Evolutionary conservation across 441 rosid species (phyloP).

Genomic region (Biscutella auriculata): DNA sequence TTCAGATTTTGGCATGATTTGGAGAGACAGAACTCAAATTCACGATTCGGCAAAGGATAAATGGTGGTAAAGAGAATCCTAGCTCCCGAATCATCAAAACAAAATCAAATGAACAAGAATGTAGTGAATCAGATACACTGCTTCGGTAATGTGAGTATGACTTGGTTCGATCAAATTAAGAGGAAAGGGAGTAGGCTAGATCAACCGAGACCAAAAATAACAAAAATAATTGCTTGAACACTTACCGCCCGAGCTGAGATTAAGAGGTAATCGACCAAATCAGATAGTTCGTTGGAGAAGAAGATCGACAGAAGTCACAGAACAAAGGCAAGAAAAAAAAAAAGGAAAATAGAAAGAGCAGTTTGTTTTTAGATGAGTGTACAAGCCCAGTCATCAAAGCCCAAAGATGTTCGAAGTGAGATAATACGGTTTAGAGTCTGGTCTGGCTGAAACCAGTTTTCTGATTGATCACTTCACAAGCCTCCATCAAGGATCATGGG

Average conservation of each 20-base stretch:
- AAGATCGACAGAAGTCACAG: conserved; percentile 1
- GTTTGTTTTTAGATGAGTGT: neutral
- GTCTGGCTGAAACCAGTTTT: neutral
- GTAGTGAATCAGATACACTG: neutral
- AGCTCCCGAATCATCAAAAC: neutral
- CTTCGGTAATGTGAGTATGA: neutral
- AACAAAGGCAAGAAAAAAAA: neutral
- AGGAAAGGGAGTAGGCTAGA: neutral
- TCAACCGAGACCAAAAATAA: neutral
- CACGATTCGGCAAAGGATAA: no score
- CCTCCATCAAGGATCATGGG: neutral
- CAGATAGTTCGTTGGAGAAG: conserved; percentile 5
- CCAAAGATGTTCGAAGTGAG: no score
- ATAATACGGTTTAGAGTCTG: no score
- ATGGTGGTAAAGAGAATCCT: no score
- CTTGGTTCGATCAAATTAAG: neutral
- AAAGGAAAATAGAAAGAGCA: neutral
- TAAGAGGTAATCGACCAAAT: neutral
- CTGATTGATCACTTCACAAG: neutral
- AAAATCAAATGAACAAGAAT: neutral
- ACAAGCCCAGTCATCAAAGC: conserved; percentile 20
- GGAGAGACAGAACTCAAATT: neutral
- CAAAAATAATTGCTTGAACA: neutral
- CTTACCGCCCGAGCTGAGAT: conserved; percentile 5
- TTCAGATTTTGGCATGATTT: neutral